Percentiles rank a stretch among this genome's conserved stretches.
phyloP scores from a whole-genome alignment of 768 basidiomycete species.

The button mushroom (Agaricus bisporus) region DNA sequence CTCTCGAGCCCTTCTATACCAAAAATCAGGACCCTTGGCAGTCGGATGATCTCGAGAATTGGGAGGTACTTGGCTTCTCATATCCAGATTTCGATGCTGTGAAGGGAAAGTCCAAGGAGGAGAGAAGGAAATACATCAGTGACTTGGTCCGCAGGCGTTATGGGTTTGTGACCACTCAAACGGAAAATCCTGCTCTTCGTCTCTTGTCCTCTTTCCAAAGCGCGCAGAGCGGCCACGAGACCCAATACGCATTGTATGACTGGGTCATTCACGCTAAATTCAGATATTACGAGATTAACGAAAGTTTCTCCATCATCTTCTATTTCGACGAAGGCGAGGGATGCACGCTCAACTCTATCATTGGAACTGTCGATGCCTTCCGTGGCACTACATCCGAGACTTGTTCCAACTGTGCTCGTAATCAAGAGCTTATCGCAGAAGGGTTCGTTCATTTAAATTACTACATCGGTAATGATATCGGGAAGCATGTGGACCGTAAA shows the following conservation, averaged over 20 bases:
- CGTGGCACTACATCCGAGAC: slow-evolving; percentile 27
- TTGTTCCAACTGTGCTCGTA: slow-evolving; percentile 35
- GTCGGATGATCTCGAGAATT: neutral
- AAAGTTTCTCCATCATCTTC: slow-evolving; percentile 37
- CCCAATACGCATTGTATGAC: slow-evolving; percentile 20
- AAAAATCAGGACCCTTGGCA: slow-evolving; percentile 18
- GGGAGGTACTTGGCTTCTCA: slow-evolving; percentile 26
- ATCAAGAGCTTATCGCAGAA: slow-evolving; percentile 22
- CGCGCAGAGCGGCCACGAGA: neutral
- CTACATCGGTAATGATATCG: slow-evolving; percentile 19
- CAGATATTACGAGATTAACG: slow-evolving; percentile 37
- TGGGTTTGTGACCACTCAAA: slow-evolving; percentile 6
- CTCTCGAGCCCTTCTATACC: slow-evolving; percentile 38
- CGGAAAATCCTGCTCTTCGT: slow-evolving; percentile 1
- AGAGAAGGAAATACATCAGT: slow-evolving; percentile 21
- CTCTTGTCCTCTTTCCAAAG: slow-evolving; percentile 5
- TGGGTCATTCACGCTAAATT: slow-evolving; percentile 37
- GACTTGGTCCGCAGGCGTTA: slow-evolving; percentile 25
- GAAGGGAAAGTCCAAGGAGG: slow-evolving; percentile 15
- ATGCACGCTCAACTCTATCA: slow-evolving; percentile 17
- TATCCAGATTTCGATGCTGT: slow-evolving; percentile 40
- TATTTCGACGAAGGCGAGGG: slow-evolving; percentile 39
- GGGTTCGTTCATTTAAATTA: slow-evolving; percentile 35
- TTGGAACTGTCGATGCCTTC: slow-evolving; percentile 15
- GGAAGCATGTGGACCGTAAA: slow-evolving; percentile 4